Conservation (phyloP, 23 red algal species). For the Pyropia yezoensis region DNA sequence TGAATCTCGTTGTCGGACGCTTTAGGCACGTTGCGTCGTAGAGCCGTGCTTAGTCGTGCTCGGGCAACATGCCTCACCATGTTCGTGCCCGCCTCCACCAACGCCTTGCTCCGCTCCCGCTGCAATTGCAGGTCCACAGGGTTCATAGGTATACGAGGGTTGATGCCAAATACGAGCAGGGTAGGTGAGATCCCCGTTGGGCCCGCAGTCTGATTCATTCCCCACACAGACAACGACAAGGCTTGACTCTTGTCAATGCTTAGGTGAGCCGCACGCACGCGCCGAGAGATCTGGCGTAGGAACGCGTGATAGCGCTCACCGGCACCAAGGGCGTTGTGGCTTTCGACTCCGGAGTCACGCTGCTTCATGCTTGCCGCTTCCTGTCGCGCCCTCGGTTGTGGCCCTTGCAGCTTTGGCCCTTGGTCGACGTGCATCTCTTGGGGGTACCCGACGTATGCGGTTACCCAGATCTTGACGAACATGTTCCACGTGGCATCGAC, state of each 20-base stretch:
- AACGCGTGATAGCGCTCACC: too few species aligned
- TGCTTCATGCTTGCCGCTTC: slow-evolving; percentile 1
- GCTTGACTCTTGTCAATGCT: not conserved
- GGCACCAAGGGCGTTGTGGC: slow-evolving; percentile 13
- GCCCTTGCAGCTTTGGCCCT: not conserved
- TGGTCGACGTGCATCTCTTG: not conserved
- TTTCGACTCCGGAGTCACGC: slow-evolving; percentile 3
- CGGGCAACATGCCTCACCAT: not conserved
- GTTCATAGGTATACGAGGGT: not conserved
- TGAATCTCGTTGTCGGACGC: too few species aligned
- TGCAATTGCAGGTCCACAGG: slow-evolving; percentile 10
- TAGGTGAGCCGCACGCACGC: not conserved
- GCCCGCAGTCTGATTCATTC: slow-evolving; percentile 12
- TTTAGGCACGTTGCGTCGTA: not conserved
- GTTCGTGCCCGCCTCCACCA: slow-evolving; percentile 3
- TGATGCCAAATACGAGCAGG: slow-evolving; percentile 16
- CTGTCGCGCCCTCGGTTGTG: not conserved
- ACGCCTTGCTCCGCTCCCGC: slow-evolving; percentile 1
- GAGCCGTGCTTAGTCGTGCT: slow-evolving; percentile 3
- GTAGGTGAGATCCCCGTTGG: not conserved
- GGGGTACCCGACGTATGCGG: not conserved
- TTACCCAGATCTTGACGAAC: not conserved
- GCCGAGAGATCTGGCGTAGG: slow-evolving; percentile 2
- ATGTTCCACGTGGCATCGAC: not conserved
- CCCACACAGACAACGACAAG: not conserved